A percentile compares a stretch with the other conserved stretches of the same genome.
These are phyloP conservation scores for Mucor lusitanicus DNA, from an alignment of 371 early-diverging fungal species.

Conservation along the genomic window DNA sequence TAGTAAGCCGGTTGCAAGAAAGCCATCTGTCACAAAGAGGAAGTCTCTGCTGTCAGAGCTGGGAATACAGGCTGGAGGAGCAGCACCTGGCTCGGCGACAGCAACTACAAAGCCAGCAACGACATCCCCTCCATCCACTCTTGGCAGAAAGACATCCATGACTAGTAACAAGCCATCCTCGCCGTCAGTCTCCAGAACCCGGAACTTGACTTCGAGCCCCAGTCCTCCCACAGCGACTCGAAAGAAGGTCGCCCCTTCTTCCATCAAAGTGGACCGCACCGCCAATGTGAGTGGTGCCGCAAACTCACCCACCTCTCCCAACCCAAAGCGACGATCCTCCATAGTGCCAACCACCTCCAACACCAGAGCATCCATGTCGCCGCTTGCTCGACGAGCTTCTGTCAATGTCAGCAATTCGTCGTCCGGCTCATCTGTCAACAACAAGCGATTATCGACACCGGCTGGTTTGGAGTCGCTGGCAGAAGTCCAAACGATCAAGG, in stretches of 20 bases:
- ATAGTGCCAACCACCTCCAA: conserved; percentile 26
- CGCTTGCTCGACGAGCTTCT: conserved; percentile 22
- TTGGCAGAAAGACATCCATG: conserved; percentile 1
- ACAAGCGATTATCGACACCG: conserved; percentile 24
- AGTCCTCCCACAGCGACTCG: conserved; percentile 13
- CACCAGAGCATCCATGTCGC: conserved; percentile 17
- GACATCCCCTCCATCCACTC: conserved; percentile 11
- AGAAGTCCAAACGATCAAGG: conserved; percentile 31
- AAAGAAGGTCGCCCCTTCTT: conserved; percentile 17
- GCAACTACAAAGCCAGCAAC: conserved; percentile 14
- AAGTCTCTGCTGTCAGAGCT: conserved; percentile 39
- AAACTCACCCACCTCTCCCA: conserved; percentile 24
- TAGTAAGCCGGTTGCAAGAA: conserved; percentile 7
- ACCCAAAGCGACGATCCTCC: conserved; percentile 29
- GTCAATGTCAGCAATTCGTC: conserved; percentile 15
- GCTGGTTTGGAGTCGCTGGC: conserved; percentile 17
- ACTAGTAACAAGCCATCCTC: conserved; percentile 10
- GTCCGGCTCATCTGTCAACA: not conserved
- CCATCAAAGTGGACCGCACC: conserved; percentile 24
- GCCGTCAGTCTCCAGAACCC: conserved; percentile 32
- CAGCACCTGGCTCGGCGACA: conserved; percentile 5
- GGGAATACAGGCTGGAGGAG: conserved; percentile 35
- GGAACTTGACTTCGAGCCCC: conserved; percentile 8
- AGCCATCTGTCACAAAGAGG: conserved; percentile 23
- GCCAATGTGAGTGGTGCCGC: conserved; percentile 13